Evolutionary conservation across 176 grass and related monocot genomes (phyloP).

Genomic region (Paspalum notatum): DNA sequence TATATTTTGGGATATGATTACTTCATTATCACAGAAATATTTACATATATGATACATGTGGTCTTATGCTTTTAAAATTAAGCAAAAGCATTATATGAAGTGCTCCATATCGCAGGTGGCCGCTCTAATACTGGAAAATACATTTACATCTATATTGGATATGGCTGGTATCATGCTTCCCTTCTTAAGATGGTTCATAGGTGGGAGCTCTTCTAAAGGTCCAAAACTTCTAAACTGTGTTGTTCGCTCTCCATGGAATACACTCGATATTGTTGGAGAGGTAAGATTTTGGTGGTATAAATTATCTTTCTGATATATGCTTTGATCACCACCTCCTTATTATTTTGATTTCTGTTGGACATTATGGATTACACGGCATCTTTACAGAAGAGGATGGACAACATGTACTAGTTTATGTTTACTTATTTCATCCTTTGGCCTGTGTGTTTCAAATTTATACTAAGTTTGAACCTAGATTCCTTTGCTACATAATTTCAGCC

Average conservation of each 20-base stretch:
- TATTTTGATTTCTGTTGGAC: neutral
- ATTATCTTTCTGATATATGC: slow-evolving; percentile 9
- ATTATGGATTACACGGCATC: neutral
- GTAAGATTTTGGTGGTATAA: slow-evolving; percentile 43
- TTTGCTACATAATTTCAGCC: slow-evolving; percentile 4
- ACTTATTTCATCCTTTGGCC: neutral
- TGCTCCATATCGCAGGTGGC: slow-evolving; percentile 70
- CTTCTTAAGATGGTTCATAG: slow-evolving; percentile 94
- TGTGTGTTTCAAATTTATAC: slow-evolving; percentile 8
- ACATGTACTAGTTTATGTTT: slow-evolving; percentile 20
- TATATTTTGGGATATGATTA: slow-evolving; percentile 21
- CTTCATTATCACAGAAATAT: slow-evolving; percentile 10
- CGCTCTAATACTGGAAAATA: slow-evolving; percentile 94
- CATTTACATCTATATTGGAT: slow-evolving; percentile 96
- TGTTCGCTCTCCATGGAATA: slow-evolving; percentile 96
- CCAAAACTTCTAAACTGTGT: slow-evolving; percentile 90
- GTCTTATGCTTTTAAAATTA: slow-evolving; percentile 15
- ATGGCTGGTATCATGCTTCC: slow-evolving; percentile 98
- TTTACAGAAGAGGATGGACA: neutral
- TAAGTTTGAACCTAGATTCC: slow-evolving; percentile 3
- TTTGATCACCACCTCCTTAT: slow-evolving; percentile 20
- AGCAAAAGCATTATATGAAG: slow-evolving; percentile 24
- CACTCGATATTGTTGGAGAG: slow-evolving; percentile 79
- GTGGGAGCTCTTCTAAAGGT: slow-evolving; percentile 81
- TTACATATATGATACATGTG: slow-evolving; percentile 16